phyloP scores from a whole-genome alignment of 176 grass and related monocot species.

The Areca catechu region DNA sequence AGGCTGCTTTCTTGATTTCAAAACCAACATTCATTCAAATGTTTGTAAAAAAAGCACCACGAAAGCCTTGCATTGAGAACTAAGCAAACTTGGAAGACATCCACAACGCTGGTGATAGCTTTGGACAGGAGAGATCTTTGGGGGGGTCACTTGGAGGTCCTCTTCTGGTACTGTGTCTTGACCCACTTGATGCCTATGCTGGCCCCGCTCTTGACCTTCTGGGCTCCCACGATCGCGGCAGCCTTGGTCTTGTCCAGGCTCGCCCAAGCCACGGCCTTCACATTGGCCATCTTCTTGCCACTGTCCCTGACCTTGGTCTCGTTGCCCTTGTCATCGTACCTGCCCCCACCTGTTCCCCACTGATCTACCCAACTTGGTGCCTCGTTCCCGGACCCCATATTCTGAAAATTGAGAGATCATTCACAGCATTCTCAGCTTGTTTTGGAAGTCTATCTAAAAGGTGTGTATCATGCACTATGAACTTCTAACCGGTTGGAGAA shows the following conservation, averaged over 20 bases:
- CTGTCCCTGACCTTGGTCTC: constrained; percentile 1
- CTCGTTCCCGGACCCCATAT: constrained; percentile 27
- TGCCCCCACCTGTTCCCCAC: constrained; percentile 31
- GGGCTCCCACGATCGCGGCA: constrained; percentile 35
- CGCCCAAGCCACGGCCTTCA: constrained; percentile 40
- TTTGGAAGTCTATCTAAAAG: no score
- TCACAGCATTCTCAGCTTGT: no score
- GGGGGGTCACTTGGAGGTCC: constrained; percentile 8
- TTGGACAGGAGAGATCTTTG: no score
- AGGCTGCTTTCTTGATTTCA: no score
- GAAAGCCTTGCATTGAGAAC: no score
- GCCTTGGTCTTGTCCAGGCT: constrained; percentile 53
- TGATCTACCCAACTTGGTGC: constrained; percentile 45
- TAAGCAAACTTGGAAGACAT: no score
- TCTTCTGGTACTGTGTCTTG: constrained; percentile 55
- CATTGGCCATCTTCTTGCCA: constrained; percentile 31
- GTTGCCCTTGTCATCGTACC: background rate
- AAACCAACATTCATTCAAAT: no score
- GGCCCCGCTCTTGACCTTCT: constrained; percentile 50
- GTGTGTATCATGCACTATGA: no score
- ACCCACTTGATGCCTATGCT: constrained; percentile 57
- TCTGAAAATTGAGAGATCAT: no score
- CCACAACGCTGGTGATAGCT: no score
- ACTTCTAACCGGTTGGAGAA: no score
- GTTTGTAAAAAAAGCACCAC: no score